Percentiles rank a stretch among this genome's conserved stretches.
Evolutionary conservation across 257 asterid species (phyloP).

Genomic region (Solanum raphanifolium): DNA sequence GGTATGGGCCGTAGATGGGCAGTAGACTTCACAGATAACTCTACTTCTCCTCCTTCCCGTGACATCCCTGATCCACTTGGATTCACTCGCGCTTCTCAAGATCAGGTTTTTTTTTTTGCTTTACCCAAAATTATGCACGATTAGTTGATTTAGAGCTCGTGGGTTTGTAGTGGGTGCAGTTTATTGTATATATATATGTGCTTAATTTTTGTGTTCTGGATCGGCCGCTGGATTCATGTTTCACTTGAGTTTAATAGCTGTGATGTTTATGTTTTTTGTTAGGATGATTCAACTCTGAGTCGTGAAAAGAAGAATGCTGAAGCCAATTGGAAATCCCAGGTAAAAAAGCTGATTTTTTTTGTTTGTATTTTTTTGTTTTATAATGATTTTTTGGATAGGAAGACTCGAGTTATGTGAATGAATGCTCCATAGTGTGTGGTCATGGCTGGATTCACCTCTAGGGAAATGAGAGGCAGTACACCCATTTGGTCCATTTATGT

Average conservation of each 20-base stretch:
- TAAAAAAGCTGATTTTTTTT: neutral
- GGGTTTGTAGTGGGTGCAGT: neutral
- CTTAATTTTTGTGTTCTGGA: neutral
- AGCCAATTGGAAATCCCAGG: constrained; percentile 85
- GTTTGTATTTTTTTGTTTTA: neutral
- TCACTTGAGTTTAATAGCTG: neutral
- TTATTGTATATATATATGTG: neutral
- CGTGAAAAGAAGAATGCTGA: constrained; percentile 92
- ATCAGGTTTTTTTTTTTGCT: constrained; percentile 42
- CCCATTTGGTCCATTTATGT: neutral
- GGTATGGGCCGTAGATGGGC: constrained; percentile 91
- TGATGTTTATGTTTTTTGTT: neutral
- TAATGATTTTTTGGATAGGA: neutral
- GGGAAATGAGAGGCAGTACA: neutral
- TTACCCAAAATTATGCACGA: neutral
- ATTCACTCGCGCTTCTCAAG: constrained; percentile 68
- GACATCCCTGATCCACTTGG: constrained; percentile 89
- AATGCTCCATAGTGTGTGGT: neutral
- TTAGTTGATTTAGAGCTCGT: neutral
- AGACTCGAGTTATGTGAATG: neutral
- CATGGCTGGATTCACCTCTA: neutral
- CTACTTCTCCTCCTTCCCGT: constrained; percentile 65
- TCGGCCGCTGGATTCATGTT: neutral
- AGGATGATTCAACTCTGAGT: constrained; percentile 80
- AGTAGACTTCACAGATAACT: constrained; percentile 67